Percentiles rank a stretch among this genome's conserved stretches.
phyloP scores from a whole-genome alignment of 2,329 filamentous ascomycete species.

The Madurella fahalii region DNA sequence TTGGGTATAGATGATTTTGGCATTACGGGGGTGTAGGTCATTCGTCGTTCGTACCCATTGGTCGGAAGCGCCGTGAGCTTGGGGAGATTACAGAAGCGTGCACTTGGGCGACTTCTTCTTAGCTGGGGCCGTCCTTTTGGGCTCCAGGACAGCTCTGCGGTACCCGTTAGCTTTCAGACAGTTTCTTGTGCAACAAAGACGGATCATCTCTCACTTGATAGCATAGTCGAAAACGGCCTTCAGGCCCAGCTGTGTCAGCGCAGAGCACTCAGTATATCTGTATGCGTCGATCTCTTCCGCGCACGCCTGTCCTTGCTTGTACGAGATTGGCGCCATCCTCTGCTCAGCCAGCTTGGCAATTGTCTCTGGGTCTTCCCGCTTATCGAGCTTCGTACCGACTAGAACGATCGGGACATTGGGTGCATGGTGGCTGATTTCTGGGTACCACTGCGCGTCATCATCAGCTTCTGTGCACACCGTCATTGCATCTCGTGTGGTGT shows the following conservation, averaged over 20 bases:
- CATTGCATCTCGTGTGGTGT: neutral
- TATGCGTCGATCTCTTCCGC: constrained; percentile 93
- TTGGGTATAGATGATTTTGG: constrained; percentile 24
- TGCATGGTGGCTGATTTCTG: constrained; percentile 95
- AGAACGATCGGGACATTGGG: constrained; percentile 94
- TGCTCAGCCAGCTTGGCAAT: constrained; percentile 79
- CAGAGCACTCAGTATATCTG: constrained; percentile 98
- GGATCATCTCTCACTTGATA: constrained; percentile 68
- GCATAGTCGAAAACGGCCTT: constrained; percentile 99
- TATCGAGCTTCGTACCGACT: constrained; percentile 93
- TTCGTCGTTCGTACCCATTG: constrained; percentile 12
- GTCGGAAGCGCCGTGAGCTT: neutral
- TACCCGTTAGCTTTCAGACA: constrained; percentile 21
- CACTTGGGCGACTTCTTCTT: constrained; percentile 47
- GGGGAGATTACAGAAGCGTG: constrained; percentile 56
- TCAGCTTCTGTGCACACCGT: neutral
- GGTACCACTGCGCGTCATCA: constrained; percentile 70
- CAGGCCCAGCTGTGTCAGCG: constrained; percentile 89
- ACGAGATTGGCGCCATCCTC: constrained; percentile 95
- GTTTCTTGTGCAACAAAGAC: constrained; percentile 22
- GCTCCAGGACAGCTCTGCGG: constrained; percentile 66
- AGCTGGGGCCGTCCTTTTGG: constrained; percentile 53
- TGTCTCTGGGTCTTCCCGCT: constrained; percentile 82
- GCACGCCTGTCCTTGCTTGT: constrained; percentile 82
- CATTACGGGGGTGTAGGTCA: constrained; percentile 12